These are phyloP conservation scores for Irpex rosettiformis DNA, from an alignment of 1,284 basidiomycete genomes.

Conservation along the genomic window DNA sequence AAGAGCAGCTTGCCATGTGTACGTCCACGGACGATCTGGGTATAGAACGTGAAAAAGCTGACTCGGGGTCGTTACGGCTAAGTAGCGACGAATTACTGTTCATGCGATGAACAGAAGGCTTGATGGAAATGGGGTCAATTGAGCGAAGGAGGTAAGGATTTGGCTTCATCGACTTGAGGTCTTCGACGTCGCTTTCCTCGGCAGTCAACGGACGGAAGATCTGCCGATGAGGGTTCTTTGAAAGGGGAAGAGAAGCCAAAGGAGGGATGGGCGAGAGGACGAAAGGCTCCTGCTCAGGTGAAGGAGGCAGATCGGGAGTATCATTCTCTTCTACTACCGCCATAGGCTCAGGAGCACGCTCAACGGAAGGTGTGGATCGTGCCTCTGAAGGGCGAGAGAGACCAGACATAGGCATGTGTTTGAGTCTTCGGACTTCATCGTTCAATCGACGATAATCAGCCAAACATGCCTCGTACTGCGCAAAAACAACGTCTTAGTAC, in stretches of 20 bases:
- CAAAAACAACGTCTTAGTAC: slow-evolving; percentile 4
- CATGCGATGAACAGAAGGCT: slow-evolving; percentile 22
- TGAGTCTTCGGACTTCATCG: slow-evolving; percentile 26
- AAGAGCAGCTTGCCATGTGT: slow-evolving; percentile 29
- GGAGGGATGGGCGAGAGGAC: slow-evolving; percentile 37
- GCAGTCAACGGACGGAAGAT: slow-evolving; percentile 29
- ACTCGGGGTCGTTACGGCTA: slow-evolving; percentile 18
- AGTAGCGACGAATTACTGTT: slow-evolving; percentile 23
- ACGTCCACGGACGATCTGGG: slow-evolving; percentile 29
- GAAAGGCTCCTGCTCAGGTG: slow-evolving; percentile 22
- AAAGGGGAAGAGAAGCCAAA: slow-evolving; percentile 26
- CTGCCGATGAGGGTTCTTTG: slow-evolving; percentile 25
- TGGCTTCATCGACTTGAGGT: slow-evolving; percentile 21
- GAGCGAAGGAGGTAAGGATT: slow-evolving; percentile 20
- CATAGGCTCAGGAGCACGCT: slow-evolving; percentile 22
- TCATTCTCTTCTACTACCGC: slow-evolving; percentile 22
- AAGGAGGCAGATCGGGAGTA: slow-evolving; percentile 10
- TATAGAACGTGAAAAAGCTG: slow-evolving; percentile 28
- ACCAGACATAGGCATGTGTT: slow-evolving; percentile 15
- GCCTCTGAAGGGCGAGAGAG: slow-evolving; percentile 26
- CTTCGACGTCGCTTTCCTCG: slow-evolving; percentile 30
- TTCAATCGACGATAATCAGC: slow-evolving; percentile 29
- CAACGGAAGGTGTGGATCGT: slow-evolving; percentile 27
- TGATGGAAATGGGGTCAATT: slow-evolving; percentile 25
- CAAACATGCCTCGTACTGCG: slow-evolving; percentile 30